phyloP scores from a whole-genome alignment of 2,329 filamentous ascomycete species.

The Sporothrix variecibatus region DNA sequence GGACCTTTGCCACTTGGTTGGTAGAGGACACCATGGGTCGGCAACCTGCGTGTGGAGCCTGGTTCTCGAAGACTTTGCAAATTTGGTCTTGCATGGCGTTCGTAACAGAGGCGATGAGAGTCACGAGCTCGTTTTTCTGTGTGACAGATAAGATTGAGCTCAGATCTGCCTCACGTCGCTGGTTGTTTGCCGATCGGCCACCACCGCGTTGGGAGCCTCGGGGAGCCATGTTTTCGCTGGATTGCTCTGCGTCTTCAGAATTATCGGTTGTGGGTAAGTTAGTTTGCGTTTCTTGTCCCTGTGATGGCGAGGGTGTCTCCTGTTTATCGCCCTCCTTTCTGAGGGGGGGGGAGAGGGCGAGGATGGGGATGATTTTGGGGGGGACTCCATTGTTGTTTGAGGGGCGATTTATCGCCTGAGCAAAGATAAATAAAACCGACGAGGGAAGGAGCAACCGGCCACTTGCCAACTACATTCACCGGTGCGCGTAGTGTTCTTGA shows the following conservation, averaged over 20 bases:
- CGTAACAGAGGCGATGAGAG: slow-evolving; percentile 54
- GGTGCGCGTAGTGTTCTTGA: background rate
- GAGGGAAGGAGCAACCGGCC: slow-evolving; percentile 20
- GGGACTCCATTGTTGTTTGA: background rate
- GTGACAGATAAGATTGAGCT: slow-evolving; percentile 50
- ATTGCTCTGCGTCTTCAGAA: background rate
- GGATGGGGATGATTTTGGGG: background rate
- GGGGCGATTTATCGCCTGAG: background rate
- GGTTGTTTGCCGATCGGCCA: slow-evolving; percentile 27
- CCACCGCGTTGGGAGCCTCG: slow-evolving; percentile 27
- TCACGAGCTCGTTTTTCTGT: slow-evolving; percentile 56
- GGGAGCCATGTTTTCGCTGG: slow-evolving; percentile 26
- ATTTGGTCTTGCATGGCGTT: slow-evolving; percentile 58
- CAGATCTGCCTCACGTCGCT: slow-evolving; percentile 53
- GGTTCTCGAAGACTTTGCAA: slow-evolving; percentile 50
- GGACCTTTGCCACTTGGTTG: background rate
- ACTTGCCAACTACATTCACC: background rate
- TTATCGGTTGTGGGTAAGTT: background rate
- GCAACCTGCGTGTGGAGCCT: slow-evolving; percentile 29
- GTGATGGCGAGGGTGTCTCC: background rate
- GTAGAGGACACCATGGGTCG: background rate
- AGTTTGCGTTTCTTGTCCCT: background rate
- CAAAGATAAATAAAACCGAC: slow-evolving; percentile 5
- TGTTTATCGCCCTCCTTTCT: background rate
- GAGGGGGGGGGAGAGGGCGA: background rate